Evolutionary conservation across 2,329 filamentous ascomycete species (phyloP).

Genomic region (Dactylellina sp.): DNA sequence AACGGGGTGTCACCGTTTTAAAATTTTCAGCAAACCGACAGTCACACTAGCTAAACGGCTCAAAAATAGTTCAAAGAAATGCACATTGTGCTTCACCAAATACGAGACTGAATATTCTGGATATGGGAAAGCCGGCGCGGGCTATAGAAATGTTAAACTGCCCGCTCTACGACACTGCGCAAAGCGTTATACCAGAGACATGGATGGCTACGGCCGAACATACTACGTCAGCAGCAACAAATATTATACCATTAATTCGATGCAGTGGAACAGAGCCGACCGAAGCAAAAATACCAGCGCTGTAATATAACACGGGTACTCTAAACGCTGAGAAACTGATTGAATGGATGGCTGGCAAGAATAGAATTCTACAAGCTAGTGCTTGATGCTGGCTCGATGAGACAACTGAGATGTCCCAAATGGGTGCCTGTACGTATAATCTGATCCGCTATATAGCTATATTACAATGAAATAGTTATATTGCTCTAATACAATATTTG

Average conservation of each 20-base stretch:
- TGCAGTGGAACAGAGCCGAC: background rate
- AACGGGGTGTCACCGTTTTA: too few relatives aligned
- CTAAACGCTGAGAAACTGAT: constrained; percentile 15
- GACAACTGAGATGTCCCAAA: constrained; percentile 33
- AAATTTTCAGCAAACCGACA: too few relatives aligned
- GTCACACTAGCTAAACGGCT: too few relatives aligned
- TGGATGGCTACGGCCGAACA: constrained; percentile 17
- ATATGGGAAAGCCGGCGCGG: constrained; percentile 4
- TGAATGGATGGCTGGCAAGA: constrained; percentile 18
- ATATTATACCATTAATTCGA: constrained; percentile 13
- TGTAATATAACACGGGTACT: constrained; percentile 18
- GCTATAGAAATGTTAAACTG: constrained; percentile 5
- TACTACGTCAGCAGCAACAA: background rate
- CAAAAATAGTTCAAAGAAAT: too few relatives aligned
- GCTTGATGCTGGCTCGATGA: constrained; percentile 32
- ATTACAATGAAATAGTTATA: too few relatives aligned
- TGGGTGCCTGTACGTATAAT: constrained; percentile 26
- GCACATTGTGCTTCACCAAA: constrained; percentile 19
- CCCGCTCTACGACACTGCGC: constrained; percentile 17
- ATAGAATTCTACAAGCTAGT: constrained; percentile 16
- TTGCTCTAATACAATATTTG: too few relatives aligned
- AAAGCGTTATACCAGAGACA: constrained; percentile 11
- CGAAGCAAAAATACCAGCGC: background rate
- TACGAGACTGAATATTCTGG: constrained; percentile 34
- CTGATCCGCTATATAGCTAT: background rate